Evolutionary conservation across 2,329 filamentous ascomycete species (phyloP), one percentile per base, ranked within the genome.

Genomic region (Berkeleyomyces rouxiae): DNA sequence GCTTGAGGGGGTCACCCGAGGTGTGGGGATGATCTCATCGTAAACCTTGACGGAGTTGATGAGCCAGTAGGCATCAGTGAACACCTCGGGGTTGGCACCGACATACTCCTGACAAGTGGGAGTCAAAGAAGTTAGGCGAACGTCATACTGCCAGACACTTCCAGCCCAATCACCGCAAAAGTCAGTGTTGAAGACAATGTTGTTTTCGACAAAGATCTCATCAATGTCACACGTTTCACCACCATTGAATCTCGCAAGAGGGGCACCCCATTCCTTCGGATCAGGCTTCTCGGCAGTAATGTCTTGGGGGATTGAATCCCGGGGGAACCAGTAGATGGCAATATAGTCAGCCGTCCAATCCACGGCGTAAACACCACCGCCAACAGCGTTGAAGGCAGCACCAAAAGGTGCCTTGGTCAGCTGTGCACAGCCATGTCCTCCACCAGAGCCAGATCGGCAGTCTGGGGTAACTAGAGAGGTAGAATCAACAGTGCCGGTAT

Each of bases 121-220:
- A 0, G 82, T 87, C 67, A 82, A 76, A 47, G 78, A 74, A 1
- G 78, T 74, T 72, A 87, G 91, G 49, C 79, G 78, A 4, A 73
- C 65, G 1, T 51, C 62, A 49, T 68, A 67, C 47, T 69, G 64
- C 11, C 65, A 62, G 3, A 64, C 46, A 47, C 68, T 67, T 59
- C 71, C 83, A 1, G 85, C 85, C 75, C 84, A 87, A 68, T 84
- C 80, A 16, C 87, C 88, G 70, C 88, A 92, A 71, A 91, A 86
- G 39, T 84, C 71, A 53, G 87, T 88, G 75, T 90, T 83, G 67
- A 90, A 80, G 62, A 90, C 82, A 65, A 95, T 81, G 68, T 84
- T 81, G 76, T 91, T 81, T 69, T 84, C 75, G 65, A 74, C 75
- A 72, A 93, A 87, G 68, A 81, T 77, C 1, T 71, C 71, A 66